These are phyloP conservation scores for Solanum paucissectum DNA, from an alignment of 257 asterid genomes.

Conservation along the genomic window DNA sequence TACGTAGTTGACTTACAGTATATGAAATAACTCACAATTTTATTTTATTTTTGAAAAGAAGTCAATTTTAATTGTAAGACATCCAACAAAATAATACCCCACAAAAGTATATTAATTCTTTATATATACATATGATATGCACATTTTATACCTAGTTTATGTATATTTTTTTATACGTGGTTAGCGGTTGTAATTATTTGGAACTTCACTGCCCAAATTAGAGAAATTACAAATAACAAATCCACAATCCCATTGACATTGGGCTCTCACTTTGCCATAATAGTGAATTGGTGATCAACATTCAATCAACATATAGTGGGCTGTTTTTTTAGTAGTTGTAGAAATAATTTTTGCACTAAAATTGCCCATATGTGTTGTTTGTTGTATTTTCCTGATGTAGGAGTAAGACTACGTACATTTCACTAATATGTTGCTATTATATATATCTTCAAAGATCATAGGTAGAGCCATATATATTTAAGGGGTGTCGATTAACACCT, in stretches of 20 bases:
- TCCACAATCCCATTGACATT: background rate
- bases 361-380: background rate
- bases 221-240: background rate
- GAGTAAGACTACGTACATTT: background rate
- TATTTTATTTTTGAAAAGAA: background rate
- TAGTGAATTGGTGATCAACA: background rate
- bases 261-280: background rate
- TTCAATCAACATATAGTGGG: background rate
- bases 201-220: background rate
- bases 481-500: too few species aligned
- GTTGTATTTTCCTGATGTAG: background rate
- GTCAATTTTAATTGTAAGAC: background rate
- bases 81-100: background rate
- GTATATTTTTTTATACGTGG: background rate
- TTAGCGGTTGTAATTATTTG: background rate
- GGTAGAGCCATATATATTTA: too few species aligned
- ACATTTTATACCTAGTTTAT: background rate
- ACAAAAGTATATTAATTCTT: background rate
- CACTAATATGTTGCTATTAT: too few species aligned
- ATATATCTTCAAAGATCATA: background rate
- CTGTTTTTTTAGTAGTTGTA: background rate
- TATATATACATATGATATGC: background rate
- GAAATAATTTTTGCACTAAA: background rate
- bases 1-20: background rate
- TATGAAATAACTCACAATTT: background rate